Evolutionary conservation across 108 stramenopile species (phyloP).

Genomic region (Fistulifera pelliculosa): DNA sequence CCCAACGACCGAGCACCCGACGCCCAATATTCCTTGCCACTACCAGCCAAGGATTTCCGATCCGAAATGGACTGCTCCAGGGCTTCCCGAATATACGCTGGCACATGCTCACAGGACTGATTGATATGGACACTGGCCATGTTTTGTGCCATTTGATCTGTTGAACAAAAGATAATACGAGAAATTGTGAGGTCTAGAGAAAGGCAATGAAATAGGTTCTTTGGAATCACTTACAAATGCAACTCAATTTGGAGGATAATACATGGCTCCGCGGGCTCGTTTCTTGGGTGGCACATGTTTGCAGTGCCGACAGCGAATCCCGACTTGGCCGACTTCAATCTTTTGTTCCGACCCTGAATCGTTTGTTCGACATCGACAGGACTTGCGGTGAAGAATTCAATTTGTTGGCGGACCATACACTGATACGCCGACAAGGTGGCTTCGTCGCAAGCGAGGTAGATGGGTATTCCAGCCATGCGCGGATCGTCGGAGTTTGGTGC

Average conservation of each 20-base stretch:
- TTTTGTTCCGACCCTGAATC: slow-evolving; percentile 23
- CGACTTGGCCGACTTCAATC: slow-evolving; percentile 34
- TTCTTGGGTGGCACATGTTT: slow-evolving; percentile 4
- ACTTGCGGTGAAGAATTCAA: slow-evolving; percentile 31
- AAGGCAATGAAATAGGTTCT: no score
- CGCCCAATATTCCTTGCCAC: slow-evolving; percentile 15
- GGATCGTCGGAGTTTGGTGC: no score
- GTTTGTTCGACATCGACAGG: slow-evolving; percentile 20
- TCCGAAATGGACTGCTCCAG: no score
- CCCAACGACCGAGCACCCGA: slow-evolving; percentile 1
- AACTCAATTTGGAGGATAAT: slow-evolving; percentile 29
- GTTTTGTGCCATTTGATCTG: slow-evolving; percentile 36
- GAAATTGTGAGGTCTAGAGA: no score
- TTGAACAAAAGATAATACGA: no score
- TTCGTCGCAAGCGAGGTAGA: slow-evolving; percentile 13
- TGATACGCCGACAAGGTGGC: slow-evolving; percentile 28
- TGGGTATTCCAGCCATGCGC: no score
- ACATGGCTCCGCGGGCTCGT: slow-evolving; percentile 10
- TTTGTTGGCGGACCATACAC: slow-evolving; percentile 27
- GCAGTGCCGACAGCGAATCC: slow-evolving; percentile 36
- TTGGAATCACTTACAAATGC: no score
- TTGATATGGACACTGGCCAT: slow-evolving; percentile 25
- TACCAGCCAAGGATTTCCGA: not conserved
- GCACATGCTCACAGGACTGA: slow-evolving; percentile 13
- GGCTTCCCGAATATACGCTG: not conserved